These are phyloP conservation scores for Rhodotorula taiwanensis DNA, from an alignment of 768 basidiomycete genomes.

Conservation along the genomic window DNA sequence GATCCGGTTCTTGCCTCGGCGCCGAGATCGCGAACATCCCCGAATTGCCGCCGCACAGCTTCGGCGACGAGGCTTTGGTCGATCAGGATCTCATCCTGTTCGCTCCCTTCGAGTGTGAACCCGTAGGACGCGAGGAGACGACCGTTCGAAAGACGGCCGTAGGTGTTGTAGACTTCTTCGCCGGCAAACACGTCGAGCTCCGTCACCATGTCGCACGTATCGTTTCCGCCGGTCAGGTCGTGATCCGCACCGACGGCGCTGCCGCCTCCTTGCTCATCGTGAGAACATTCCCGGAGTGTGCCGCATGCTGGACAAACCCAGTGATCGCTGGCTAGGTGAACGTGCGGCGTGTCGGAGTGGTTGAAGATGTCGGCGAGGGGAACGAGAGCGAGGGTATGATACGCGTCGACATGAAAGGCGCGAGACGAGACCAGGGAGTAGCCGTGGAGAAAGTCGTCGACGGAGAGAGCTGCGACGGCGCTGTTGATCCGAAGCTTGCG, in stretches of 20 bases:
- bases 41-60: not conserved
- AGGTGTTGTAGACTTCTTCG: conserved; percentile 68
- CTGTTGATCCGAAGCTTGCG: not conserved
- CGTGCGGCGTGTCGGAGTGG: conserved; percentile 48
- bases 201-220: conserved; percentile 60
- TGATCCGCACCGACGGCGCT: not conserved
- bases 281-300: conserved; percentile 59
- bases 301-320: conserved; percentile 69
- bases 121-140: conserved; percentile 64
- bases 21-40: no score
- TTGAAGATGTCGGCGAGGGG: conserved; percentile 65
- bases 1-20: no score
- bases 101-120: conserved; percentile 66
- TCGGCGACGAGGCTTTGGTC: not conserved
- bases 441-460: conserved; percentile 51
- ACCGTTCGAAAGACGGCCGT: conserved; percentile 57
- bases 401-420: conserved; percentile 73
- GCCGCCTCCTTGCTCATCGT: conserved; percentile 48
- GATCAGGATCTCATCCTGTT: conserved; percentile 49
- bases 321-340: conserved; percentile 49
- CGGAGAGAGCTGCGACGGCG: not conserved
- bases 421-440: conserved; percentile 68
- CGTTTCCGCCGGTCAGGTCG: conserved; percentile 24
- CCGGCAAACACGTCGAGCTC: conserved; percentile 52
- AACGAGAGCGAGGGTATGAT: conserved; percentile 72